Conservation (phyloP, 208 protist genomes). For the Trypanosoma congolense region DNA sequence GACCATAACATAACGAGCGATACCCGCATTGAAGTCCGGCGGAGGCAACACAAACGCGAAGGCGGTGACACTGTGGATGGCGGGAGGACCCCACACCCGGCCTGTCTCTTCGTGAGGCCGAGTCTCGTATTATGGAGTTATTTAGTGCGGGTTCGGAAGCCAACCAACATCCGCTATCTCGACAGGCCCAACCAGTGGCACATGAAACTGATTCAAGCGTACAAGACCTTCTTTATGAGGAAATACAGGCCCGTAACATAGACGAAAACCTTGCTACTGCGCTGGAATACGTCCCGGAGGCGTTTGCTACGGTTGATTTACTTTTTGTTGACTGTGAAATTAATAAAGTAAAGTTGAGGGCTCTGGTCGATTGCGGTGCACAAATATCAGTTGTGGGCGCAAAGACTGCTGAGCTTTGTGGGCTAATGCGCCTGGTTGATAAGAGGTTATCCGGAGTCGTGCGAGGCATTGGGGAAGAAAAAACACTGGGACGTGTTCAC, state of each 20-base stretch:
- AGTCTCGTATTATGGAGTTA: constrained; percentile 10
- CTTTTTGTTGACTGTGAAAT: constrained; percentile 90
- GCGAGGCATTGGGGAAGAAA: constrained; percentile 84
- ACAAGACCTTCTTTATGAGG: constrained; percentile 74
- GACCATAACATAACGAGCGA: constrained; percentile 9
- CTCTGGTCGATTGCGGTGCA: constrained; percentile 92
- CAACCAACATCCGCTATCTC: not conserved
- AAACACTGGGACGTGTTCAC: constrained; percentile 93
- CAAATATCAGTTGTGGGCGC: constrained; percentile 82
- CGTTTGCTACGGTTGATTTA: constrained; percentile 87
- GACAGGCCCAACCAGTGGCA: not conserved
- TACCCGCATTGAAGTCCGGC: no score
- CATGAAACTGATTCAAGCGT: constrained; percentile 62
- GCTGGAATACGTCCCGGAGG: constrained; percentile 93
- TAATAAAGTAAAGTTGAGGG: constrained; percentile 88
- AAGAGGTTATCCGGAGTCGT: constrained; percentile 76
- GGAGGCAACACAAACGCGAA: no score
- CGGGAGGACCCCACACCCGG: not conserved
- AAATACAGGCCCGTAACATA: constrained; percentile 81
- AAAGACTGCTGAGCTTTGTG: constrained; percentile 79
- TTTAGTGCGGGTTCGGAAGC: not conserved
- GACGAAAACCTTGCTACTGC: constrained; percentile 86
- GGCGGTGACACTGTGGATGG: constrained; percentile 2
- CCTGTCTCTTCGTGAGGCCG: not conserved
- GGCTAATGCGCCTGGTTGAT: constrained; percentile 87